These are phyloP conservation scores for Fusarium agapanthi DNA, from an alignment of 2,329 filamentous ascomycete genomes.

Conservation along the genomic window DNA sequence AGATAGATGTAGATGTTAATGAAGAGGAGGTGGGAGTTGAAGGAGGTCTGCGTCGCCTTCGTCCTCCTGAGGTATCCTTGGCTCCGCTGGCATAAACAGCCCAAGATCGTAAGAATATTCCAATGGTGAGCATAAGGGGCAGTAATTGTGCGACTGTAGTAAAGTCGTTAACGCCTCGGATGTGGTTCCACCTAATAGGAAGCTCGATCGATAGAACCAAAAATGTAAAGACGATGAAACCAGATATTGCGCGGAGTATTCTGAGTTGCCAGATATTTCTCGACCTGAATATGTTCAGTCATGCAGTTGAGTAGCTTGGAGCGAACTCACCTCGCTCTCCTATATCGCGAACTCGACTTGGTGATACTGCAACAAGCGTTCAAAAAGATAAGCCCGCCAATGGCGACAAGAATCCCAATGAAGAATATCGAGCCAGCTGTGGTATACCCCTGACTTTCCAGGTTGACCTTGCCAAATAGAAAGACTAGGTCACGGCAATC, in stretches of 20 bases:
- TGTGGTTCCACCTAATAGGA: slow-evolving; percentile 46
- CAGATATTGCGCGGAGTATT: slow-evolving; percentile 19
- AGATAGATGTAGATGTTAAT: background rate
- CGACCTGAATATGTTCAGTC: slow-evolving; percentile 14
- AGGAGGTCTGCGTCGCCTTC: background rate
- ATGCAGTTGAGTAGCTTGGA: background rate
- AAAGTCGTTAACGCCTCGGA: slow-evolving; percentile 38
- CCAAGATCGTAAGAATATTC: slow-evolving; percentile 40
- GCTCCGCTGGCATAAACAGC: slow-evolving; percentile 30
- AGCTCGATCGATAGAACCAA: slow-evolving; percentile 47
- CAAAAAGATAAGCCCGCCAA: slow-evolving; percentile 36
- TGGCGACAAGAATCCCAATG: slow-evolving; percentile 40
- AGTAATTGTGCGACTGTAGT: slow-evolving; percentile 44
- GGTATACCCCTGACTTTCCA: slow-evolving; percentile 42
- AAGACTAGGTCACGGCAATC: slow-evolving; percentile 46
- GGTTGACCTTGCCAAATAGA: slow-evolving; percentile 42
- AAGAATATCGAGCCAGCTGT: slow-evolving; percentile 46
- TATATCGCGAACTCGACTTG: slow-evolving; percentile 25
- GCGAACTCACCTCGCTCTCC: slow-evolving; percentile 32
- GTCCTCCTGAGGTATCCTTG: background rate
- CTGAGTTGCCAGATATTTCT: slow-evolving; percentile 37
- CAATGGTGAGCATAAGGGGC: slow-evolving; percentile 45
- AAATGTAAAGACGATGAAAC: slow-evolving; percentile 42
- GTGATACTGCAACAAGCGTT: slow-evolving; percentile 34
- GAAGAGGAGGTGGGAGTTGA: background rate